These are phyloP conservation scores for Coelastrella sp. DNA, from an alignment of 139 green algal genomes.

Conservation along the genomic window DNA sequence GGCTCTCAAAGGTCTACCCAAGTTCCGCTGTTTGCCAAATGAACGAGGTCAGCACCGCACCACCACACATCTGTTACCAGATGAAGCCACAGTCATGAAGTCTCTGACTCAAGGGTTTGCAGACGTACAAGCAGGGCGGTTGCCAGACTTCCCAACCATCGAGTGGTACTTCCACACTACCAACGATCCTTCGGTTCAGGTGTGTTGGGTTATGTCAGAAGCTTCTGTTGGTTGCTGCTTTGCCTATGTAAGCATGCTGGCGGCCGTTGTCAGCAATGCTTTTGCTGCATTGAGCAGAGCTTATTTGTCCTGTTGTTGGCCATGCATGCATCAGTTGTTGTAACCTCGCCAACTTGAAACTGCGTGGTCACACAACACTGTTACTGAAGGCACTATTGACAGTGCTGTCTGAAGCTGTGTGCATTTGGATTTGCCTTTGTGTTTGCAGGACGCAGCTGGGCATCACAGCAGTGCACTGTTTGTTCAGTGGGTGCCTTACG, in stretches of 20 bases:
- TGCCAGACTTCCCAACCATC: slow-evolving; percentile 69
- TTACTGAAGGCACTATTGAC: no score
- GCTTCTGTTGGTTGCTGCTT: no score
- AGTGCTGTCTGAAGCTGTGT: no score
- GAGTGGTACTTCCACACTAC: slow-evolving; percentile 72
- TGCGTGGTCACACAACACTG: no score
- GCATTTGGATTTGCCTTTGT: neutral
- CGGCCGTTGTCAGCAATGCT: no score
- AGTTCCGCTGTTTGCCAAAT: slow-evolving; percentile 68
- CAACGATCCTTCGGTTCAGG: slow-evolving; percentile 62
- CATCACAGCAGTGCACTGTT: slow-evolving; percentile 72
- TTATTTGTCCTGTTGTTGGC: no score
- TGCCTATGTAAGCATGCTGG: no score
- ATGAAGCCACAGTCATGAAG: slow-evolving; percentile 50
- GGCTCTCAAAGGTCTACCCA: slow-evolving; percentile 60
- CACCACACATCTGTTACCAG: slow-evolving; percentile 71
- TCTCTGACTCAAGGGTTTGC: slow-evolving; percentile 45
- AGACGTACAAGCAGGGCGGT: slow-evolving; percentile 45
- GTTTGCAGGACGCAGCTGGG: slow-evolving; percentile 51
- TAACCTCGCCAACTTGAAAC: no score
- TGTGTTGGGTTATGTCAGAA: no score
- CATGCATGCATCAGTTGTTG: no score
- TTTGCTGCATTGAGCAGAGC: no score
- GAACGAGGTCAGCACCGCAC: slow-evolving; percentile 59
- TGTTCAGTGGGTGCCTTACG: slow-evolving; percentile 68